These are phyloP conservation scores for Ulota crispa DNA, from an alignment of 225 moss, liverwort and hornwort species.

Conservation along the genomic window DNA sequence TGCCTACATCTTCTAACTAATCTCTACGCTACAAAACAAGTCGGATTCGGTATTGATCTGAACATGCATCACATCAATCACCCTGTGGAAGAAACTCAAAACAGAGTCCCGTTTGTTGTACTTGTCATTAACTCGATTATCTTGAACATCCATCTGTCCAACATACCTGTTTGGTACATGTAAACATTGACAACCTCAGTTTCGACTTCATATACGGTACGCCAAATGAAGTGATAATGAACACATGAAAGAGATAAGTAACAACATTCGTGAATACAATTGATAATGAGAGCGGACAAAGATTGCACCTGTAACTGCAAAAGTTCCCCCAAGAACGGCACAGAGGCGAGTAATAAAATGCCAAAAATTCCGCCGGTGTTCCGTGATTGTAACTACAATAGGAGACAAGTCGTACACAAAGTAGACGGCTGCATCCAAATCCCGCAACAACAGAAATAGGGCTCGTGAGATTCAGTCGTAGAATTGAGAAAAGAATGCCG, in stretches of 20 bases:
- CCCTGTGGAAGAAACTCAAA: conserved; percentile 42
- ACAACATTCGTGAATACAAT: conserved; percentile 1
- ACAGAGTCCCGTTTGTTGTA: conserved; percentile 45
- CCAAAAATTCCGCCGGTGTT: conserved; percentile 81
- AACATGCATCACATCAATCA: conserved; percentile 16
- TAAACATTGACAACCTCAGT: conserved; percentile 20
- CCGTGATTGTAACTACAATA: conserved; percentile 82
- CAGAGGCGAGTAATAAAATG: conserved; percentile 94
- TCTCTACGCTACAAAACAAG: conserved; percentile 41
- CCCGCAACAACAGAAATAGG: conserved; percentile 16
- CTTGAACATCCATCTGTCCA: conserved; percentile 90
- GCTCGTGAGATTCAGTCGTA: not conserved
- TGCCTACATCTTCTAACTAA: conserved; percentile 28
- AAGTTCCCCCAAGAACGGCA: conserved; percentile 91
- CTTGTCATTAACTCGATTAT: conserved; percentile 55
- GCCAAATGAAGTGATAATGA: not conserved
- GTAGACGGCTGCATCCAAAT: conserved; percentile 75
- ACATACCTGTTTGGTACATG: conserved; percentile 68
- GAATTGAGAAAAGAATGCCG: not conserved
- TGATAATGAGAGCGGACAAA: conserved; percentile 2
- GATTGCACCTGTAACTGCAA: conserved; percentile 81
- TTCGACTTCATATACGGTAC: conserved; percentile 1
- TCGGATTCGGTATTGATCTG: conserved; percentile 12
- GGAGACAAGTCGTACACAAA: conserved; percentile 96
- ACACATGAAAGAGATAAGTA: not conserved